phyloP scores from a whole-genome alignment of 352 stramenopile species.

The Globisporangium paroecandrum region DNA sequence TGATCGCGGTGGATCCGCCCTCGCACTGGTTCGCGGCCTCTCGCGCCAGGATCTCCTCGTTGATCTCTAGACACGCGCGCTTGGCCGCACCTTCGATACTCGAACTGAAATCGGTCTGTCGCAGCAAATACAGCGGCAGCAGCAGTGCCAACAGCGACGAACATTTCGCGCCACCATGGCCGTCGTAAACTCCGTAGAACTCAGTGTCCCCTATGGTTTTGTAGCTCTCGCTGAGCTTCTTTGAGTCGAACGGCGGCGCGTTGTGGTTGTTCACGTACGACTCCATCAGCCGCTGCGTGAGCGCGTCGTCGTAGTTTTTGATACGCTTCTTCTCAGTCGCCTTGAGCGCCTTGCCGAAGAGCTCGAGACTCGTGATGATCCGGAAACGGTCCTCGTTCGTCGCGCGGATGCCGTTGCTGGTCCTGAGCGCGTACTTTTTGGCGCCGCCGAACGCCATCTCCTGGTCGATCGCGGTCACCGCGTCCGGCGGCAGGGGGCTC shows the following conservation, averaged over 20 bases:
- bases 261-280: slow-evolving; percentile 35
- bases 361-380: slow-evolving; percentile 64
- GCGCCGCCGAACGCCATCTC: slow-evolving; percentile 56
- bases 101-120: slow-evolving; percentile 40
- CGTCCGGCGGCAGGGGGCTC: neutral
- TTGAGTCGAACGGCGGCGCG: slow-evolving; percentile 36
- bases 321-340: slow-evolving; percentile 28
- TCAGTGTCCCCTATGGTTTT: slow-evolving; percentile 35
- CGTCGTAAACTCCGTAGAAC: slow-evolving; percentile 78
- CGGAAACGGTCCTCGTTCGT: slow-evolving; percentile 74
- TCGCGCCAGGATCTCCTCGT: slow-evolving; percentile 64
- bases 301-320: slow-evolving; percentile 28
- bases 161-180: slow-evolving; percentile 58
- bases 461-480: slow-evolving; percentile 35
- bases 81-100: slow-evolving; percentile 40
- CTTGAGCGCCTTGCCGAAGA: slow-evolving; percentile 48
- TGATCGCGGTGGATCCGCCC: slow-evolving; percentile 62
- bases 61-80: slow-evolving; percentile 52
- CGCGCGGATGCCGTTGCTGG: slow-evolving; percentile 39
- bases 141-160: slow-evolving; percentile 63
- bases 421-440: slow-evolving; percentile 40
- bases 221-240: slow-evolving; percentile 33
- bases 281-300: slow-evolving; percentile 42
- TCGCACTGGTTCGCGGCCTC: slow-evolving; percentile 43
- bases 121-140: slow-evolving; percentile 64